phyloP scores from a whole-genome alignment of 2,329 filamentous ascomycete species.

The Penicillium sp. region DNA sequence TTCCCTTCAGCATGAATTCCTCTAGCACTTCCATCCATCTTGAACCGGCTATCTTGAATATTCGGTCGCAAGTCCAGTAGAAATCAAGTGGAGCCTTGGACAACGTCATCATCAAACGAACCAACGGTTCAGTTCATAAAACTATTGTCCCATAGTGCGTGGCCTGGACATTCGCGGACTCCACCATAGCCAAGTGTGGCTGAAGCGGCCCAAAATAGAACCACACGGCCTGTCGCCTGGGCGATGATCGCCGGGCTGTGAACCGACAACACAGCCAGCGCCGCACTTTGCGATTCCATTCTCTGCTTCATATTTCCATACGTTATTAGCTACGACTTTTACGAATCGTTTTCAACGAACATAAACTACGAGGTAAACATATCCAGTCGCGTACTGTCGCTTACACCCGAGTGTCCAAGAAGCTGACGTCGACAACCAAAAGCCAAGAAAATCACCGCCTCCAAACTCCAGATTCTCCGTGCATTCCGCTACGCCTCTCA shows the following conservation, averaged over 20 bases:
- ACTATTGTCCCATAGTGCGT: neutral
- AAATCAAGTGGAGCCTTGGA: neutral
- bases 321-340: neutral
- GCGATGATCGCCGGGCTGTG: slow-evolving; percentile 25
- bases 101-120: neutral
- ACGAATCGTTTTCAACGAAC: neutral
- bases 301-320: neutral
- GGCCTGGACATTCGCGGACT: neutral
- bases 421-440: slow-evolving; percentile 11
- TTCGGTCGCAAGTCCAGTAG: neutral
- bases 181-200: slow-evolving; percentile 22
- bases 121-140: neutral
- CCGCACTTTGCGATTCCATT: neutral
- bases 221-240: slow-evolving; percentile 35
- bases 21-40: neutral
- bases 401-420: slow-evolving; percentile 2
- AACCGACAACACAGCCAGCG: neutral
- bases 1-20: neutral
- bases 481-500: slow-evolving; percentile 10
- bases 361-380: neutral
- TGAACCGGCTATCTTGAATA: neutral
- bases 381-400: neutral
- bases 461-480: neutral
- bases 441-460: slow-evolving; percentile 13
- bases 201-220: slow-evolving; percentile 33